A percentile compares a stretch with the other conserved stretches of the same genome.
Conservation (phyloP, 2,329 filamentous ascomycete species). For the Colletotrichum tropicicola region DNA sequence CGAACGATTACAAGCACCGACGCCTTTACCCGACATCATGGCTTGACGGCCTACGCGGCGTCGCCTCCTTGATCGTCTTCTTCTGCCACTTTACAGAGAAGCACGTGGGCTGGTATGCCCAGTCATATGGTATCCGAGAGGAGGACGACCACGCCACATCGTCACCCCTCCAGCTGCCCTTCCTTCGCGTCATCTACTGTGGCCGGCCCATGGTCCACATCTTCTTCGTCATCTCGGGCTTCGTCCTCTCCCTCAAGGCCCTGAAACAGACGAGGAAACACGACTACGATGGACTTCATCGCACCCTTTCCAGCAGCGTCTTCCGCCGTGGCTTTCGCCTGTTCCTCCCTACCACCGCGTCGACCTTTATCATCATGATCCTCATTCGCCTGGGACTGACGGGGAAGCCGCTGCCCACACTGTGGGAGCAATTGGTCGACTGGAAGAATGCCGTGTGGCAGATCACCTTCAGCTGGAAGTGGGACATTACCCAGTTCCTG, state of each 20-base stretch:
- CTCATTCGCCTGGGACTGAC: constrained; percentile 41
- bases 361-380: constrained; percentile 49
- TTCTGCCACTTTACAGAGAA: constrained; percentile 56
- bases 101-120: constrained; percentile 42
- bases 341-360: constrained; percentile 53
- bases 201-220: constrained; percentile 59
- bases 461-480: constrained; percentile 39
- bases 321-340: constrained; percentile 57
- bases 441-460: constrained; percentile 37
- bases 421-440: constrained; percentile 36
- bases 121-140: constrained; percentile 43
- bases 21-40: constrained; percentile 53
- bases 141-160: constrained; percentile 41
- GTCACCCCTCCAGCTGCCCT: constrained; percentile 52
- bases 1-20: constrained; percentile 30
- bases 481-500: constrained; percentile 36
- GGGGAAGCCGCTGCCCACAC: constrained; percentile 36
- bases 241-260: constrained; percentile 55
- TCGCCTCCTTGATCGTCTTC: constrained; percentile 58
- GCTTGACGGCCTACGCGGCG: constrained; percentile 58
- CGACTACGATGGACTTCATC: constrained; percentile 45
- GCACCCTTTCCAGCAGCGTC: constrained; percentile 53
- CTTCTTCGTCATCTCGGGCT: constrained; percentile 62
- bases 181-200: constrained; percentile 52
- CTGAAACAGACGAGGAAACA: constrained; percentile 50